phyloP scores from a whole-genome alignment of 805 yeast genomes.

The Candida ponderosae region DNA sequence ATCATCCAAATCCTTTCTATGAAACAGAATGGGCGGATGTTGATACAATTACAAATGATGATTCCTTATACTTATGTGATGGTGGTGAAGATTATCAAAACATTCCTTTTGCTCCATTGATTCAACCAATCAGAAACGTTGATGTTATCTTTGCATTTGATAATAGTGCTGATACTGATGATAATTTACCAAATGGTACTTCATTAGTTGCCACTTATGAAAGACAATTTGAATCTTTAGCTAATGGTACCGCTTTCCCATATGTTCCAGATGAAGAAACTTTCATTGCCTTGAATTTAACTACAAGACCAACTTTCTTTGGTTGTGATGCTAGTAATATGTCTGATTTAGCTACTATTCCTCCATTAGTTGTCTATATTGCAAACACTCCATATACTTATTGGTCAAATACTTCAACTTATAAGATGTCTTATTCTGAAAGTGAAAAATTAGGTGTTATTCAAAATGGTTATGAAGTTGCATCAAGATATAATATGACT shows the following conservation, averaged over 20 bases:
- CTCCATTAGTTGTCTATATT: constrained; percentile 71
- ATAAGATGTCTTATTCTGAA: constrained; percentile 51
- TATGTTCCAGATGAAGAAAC: constrained; percentile 67
- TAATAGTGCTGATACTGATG: constrained; percentile 56
- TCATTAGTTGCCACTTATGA: constrained; percentile 48
- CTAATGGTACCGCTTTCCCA: constrained; percentile 63
- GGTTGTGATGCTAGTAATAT: constrained; percentile 70
- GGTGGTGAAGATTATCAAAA: constrained; percentile 68
- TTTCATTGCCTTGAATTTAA: constrained; percentile 51
- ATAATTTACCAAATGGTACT: constrained; percentile 61
- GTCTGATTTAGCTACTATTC: constrained; percentile 44
- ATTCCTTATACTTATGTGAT: constrained; percentile 49
- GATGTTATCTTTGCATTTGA: constrained; percentile 64
- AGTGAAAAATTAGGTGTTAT: constrained; percentile 53
- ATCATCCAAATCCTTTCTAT: constrained; percentile 65
- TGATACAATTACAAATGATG: constrained; percentile 29
- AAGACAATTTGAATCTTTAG: constrained; percentile 48
- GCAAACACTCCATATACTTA: constrained; percentile 66
- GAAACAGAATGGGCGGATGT: constrained; percentile 31
- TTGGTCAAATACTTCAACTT: constrained; percentile 67
- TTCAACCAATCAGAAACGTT: constrained; percentile 50
- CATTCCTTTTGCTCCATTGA: constrained; percentile 55
- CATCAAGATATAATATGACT: constrained; percentile 59
- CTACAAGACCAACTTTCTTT: constrained; percentile 69
- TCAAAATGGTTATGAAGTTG: constrained; percentile 66